Percentiles rank a stretch among this genome's conserved stretches.
These are phyloP conservation scores for Boletus huronensis DNA, from an alignment of 768 basidiomycete species.

Conservation along the genomic window DNA sequence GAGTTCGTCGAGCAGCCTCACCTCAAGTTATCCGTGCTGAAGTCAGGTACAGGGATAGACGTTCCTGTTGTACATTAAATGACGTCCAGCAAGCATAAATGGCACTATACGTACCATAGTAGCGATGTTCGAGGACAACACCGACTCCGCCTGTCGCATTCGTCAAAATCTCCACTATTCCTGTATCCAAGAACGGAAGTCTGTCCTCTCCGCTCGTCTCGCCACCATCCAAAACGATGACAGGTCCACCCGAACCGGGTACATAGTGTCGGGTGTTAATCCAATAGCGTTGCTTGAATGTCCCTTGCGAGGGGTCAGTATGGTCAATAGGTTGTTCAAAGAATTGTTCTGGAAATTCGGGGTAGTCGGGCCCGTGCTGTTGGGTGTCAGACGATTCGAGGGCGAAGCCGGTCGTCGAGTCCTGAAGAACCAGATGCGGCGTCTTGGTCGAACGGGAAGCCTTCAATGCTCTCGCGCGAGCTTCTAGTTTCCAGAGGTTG, in stretches of 20 bases:
- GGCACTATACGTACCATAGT: conserved; percentile 57
- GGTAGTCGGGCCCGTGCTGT: conserved; percentile 5
- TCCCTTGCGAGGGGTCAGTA: conserved; percentile 53
- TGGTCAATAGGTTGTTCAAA: conserved; percentile 89
- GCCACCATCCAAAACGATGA: conserved; percentile 89
- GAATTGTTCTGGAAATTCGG: conserved; percentile 56
- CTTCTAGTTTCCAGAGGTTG: conserved; percentile 58
- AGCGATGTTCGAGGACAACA: conserved; percentile 90
- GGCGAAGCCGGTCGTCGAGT: conserved; percentile 10
- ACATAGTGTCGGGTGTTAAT: conserved; percentile 79
- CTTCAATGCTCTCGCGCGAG: conserved; percentile 18
- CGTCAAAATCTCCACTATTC: conserved; percentile 83
- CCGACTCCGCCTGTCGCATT: conserved; percentile 85
- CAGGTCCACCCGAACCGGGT: conserved; percentile 68
- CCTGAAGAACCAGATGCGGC: conserved; percentile 24
- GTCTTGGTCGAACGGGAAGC: conserved; percentile 7
- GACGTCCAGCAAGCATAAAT: not conserved
- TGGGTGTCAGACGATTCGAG: conserved; percentile 8
- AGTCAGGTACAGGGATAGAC: conserved; percentile 71
- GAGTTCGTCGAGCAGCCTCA: conserved; percentile 23
- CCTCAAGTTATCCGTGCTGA: conserved; percentile 82
- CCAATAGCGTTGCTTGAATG: conserved; percentile 92
- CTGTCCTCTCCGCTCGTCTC: conserved; percentile 83
- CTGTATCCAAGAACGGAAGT: conserved; percentile 55
- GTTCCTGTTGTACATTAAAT: conserved; percentile 42